Base-by-base conservation (phyloP, 2,329 filamentous ascomycete species). In the Seiridium cupressi region DNA sequence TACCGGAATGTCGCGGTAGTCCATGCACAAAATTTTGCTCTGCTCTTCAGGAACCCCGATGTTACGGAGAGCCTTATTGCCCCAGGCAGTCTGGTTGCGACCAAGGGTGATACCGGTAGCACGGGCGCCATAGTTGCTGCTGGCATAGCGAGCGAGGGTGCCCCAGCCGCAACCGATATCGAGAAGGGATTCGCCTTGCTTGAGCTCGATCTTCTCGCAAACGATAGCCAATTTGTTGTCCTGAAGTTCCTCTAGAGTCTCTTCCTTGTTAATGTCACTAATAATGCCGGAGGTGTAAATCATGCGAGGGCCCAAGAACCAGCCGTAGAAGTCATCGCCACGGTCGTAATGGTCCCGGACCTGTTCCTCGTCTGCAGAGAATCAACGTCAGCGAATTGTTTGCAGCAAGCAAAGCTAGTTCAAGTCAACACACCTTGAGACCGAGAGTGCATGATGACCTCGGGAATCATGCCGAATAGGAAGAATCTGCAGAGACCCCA, bases 81-180 rank as follows among this genome's bases (percentile, higher is more conserved):
- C 95, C 93, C 93, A 98, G 55, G 92, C 92, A 63, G 94, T 97
- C 81, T 97, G 94, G 81, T 99, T 97, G 74, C 91, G 90, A 66
- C 92, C 95, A 60, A 98, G 90, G 63, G 95, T 98, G 74, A 98
- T 86, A 82, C 95, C 95, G 51, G 92, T 95, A 62, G 88, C 90
- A 58, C 89, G 82, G 61, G 91, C 92, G 64, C 92, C 93, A 74
- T 96, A 97, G 84, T 97, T 93, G 75, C 91, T 89, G 67, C 89
- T 94, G 69, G 95, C 95, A 72, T 93, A 98, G 72, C 92, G 92
- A 72, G 93, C 90, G 61, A 99, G 89, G 40, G 95, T 98, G 72
- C 95, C 95, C 95, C 95, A 99, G 69, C 95, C 95, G 74, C 94
- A 98, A 73, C 95, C 95, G 72, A 99, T 96, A 72, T 98, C 95